Percentiles rank a stretch among this genome's conserved stretches.
These are phyloP conservation scores for Climacium dendroides DNA, from an alignment of 225 moss, liverwort and hornwort genomes.

Conservation along the genomic window DNA sequence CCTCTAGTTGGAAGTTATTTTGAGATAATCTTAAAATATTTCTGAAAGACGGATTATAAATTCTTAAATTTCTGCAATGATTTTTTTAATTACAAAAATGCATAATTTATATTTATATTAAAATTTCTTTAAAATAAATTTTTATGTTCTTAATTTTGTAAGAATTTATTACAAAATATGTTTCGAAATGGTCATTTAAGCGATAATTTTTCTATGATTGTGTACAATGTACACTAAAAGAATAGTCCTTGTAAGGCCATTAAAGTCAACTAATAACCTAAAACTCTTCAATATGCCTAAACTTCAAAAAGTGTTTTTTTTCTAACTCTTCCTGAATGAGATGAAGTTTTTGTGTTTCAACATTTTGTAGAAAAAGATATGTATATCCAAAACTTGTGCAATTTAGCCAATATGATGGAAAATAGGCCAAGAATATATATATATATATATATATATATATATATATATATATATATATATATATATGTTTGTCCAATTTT, in stretches of 20 bases:
- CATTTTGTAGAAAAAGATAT: background rate
- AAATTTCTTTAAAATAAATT: background rate
- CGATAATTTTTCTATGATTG: background rate
- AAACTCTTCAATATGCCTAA: background rate
- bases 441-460: too few species aligned
- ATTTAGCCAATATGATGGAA: background rate
- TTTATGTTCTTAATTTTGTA: accelerated
- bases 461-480: too few species aligned
- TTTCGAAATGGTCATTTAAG: background rate
- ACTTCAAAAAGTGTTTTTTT: too few species aligned
- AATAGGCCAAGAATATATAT: background rate
- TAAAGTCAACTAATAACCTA: too few species aligned
- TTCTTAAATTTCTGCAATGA: too few species aligned
- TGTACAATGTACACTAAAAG: too few species aligned
- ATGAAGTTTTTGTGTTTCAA: background rate
- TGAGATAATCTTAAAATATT: too few species aligned
- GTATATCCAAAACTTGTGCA: background rate
- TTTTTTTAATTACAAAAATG: too few species aligned
- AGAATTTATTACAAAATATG: background rate
- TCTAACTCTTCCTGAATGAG: background rate
- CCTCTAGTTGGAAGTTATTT: too few species aligned
- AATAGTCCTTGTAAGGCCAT: too few species aligned
- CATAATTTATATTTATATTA: too few species aligned
- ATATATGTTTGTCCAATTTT: background rate
- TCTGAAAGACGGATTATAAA: too few species aligned